Percentiles rank a stretch among this genome's conserved stretches.
Evolutionary conservation across 805 yeast genomes (phyloP).

Genomic region (Starmerella bombicola): DNA sequence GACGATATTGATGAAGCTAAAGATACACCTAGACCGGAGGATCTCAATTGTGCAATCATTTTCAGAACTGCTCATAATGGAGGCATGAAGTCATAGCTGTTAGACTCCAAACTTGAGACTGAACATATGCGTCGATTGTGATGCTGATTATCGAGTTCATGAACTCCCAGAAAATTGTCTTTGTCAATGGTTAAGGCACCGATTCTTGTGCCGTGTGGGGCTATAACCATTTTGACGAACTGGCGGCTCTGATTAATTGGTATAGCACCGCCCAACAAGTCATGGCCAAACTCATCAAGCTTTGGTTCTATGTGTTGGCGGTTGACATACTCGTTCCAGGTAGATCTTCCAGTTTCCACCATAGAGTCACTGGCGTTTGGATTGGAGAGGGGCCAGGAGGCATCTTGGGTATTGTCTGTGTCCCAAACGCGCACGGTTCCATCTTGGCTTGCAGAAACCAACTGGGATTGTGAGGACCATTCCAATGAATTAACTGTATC

Average conservation of each 20-base stretch:
- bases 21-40: no score
- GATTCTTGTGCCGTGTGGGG: slow-evolving; percentile 14
- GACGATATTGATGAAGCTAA: no score
- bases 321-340: slow-evolving; percentile 25
- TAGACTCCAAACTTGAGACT: neutral
- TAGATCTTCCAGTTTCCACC: neutral
- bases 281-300: slow-evolving; percentile 19
- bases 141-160: slow-evolving; percentile 16
- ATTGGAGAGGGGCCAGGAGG: neutral
- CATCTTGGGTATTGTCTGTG: slow-evolving; percentile 22
- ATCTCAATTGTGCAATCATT: no score
- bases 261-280: slow-evolving; percentile 16
- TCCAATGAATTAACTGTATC: slow-evolving; percentile 44
- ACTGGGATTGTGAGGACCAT: slow-evolving; percentile 42
- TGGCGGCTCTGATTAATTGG: slow-evolving; percentile 24
- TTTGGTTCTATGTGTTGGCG: slow-evolving; percentile 19
- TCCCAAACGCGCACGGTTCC: slow-evolving; percentile 64
- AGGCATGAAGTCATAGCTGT: neutral
- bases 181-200: slow-evolving; percentile 26
- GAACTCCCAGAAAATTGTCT: slow-evolving; percentile 28
- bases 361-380: neutral
- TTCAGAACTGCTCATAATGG: no score
- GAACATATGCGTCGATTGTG: neutral
- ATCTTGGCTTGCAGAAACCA: slow-evolving; percentile 50
- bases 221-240: slow-evolving; percentile 22